These are phyloP conservation scores for Pythium grandisporangium DNA, from an alignment of 352 stramenopile genomes.

Conservation along the genomic window DNA sequence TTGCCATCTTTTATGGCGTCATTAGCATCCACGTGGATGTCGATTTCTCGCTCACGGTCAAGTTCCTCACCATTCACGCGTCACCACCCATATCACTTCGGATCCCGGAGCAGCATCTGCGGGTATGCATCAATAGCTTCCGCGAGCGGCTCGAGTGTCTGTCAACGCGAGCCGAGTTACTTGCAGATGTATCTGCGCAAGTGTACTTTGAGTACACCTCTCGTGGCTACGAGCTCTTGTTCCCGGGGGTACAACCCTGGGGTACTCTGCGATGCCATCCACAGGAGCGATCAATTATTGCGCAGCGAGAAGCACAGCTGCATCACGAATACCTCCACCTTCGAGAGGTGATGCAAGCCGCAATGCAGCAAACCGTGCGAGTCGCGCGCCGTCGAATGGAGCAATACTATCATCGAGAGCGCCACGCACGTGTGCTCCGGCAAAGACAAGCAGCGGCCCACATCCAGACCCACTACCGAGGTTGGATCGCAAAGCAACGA, in stretches of 20 bases:
- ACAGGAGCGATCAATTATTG: slow-evolving; percentile 11
- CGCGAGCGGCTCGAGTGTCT: slow-evolving; percentile 5
- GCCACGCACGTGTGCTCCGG: not conserved
- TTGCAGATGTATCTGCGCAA: slow-evolving; percentile 17
- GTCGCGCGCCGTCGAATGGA: slow-evolving; percentile 8
- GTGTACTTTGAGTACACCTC: slow-evolving; percentile 37
- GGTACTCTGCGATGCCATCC: slow-evolving; percentile 18
- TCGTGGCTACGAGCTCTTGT: slow-evolving; percentile 29
- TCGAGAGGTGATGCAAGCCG: not conserved
- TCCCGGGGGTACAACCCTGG: slow-evolving; percentile 22
- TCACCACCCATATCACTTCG: slow-evolving; percentile 1
- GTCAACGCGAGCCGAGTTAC: slow-evolving; percentile 9
- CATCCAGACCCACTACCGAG: slow-evolving; percentile 3
- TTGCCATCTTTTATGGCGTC: slow-evolving; percentile 18
- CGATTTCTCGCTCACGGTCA: slow-evolving; percentile 18
- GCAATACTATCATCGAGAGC: not conserved
- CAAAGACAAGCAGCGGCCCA: slow-evolving; percentile 4
- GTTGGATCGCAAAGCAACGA: not conserved
- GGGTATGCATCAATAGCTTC: slow-evolving; percentile 4
- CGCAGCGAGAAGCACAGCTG: slow-evolving; percentile 3
- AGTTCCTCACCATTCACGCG: slow-evolving; percentile 12
- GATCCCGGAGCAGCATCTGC: slow-evolving; percentile 9
- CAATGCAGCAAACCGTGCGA: not conserved
- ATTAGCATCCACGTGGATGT: slow-evolving; percentile 15
- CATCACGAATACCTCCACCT: slow-evolving; percentile 5